Evolutionary conservation across 208 protist species (phyloP).

Genomic region (Angomonas ambiguus): DNA sequence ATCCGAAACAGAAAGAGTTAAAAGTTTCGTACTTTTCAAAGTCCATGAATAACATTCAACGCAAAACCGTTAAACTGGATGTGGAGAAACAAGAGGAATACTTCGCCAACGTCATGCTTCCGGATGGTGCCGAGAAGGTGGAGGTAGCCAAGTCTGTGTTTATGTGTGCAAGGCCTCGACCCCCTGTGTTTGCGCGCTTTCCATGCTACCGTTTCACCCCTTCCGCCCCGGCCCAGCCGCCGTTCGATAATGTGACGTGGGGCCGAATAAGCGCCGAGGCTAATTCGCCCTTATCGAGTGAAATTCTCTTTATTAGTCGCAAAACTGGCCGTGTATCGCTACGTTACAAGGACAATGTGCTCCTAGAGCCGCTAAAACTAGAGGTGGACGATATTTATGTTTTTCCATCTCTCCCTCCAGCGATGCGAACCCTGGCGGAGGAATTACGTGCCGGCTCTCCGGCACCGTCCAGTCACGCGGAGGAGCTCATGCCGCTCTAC

Average conservation of each 20-base stretch:
- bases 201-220: slow-evolving; percentile 48
- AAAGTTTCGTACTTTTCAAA: not conserved
- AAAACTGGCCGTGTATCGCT: slow-evolving; percentile 23
- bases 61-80: slow-evolving; percentile 9
- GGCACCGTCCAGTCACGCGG: not conserved
- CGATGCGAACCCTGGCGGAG: slow-evolving; percentile 23
- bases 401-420: slow-evolving; percentile 18
- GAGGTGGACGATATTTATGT: slow-evolving; percentile 25
- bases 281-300: slow-evolving; percentile 20
- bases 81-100: slow-evolving; percentile 38
- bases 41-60: not conserved
- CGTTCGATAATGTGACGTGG: slow-evolving; percentile 13
- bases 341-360: slow-evolving; percentile 25
- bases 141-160: slow-evolving; percentile 54
- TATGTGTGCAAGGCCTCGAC: slow-evolving; percentile 51
- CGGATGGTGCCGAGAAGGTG: slow-evolving; percentile 71
- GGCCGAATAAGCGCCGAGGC: slow-evolving; percentile 16
- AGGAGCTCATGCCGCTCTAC: slow-evolving; percentile 1
- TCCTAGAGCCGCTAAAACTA: slow-evolving; percentile 18
- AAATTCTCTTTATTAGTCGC: slow-evolving; percentile 35
- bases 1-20: slow-evolving; percentile 20
- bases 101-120: slow-evolving; percentile 77
- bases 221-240: not conserved
- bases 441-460: slow-evolving; percentile 18
- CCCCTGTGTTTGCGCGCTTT: slow-evolving; percentile 26